These are phyloP conservation scores for Solanum infundibuliforme DNA, from an alignment of 257 asterid genomes.

Conservation along the genomic window DNA sequence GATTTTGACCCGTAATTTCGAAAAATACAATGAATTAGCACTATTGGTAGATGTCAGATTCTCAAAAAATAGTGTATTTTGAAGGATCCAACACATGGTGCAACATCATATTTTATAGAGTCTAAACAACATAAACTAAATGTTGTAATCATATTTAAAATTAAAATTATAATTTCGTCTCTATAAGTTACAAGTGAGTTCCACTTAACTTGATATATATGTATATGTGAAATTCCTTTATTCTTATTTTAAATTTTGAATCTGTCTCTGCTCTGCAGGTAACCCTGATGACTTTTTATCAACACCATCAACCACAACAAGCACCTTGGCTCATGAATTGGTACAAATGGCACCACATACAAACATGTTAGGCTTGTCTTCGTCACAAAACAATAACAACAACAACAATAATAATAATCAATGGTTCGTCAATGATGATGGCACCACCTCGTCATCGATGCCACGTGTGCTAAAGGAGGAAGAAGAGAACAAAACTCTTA, in stretches of 20 bases:
- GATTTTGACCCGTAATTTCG: neutral
- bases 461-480: conserved; percentile 44
- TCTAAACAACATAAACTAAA: neutral
- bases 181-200: neutral
- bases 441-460: conserved; percentile 10
- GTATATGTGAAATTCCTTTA: neutral
- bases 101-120: neutral
- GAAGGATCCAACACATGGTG: neutral
- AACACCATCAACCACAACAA: conserved; percentile 23
- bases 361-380: conserved; percentile 16
- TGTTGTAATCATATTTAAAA: neutral
- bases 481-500: conserved; percentile 18
- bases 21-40: too few relatives aligned
- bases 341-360: conserved; percentile 37
- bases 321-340: conserved; percentile 32
- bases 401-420: conserved; percentile 5
- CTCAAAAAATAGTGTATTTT: neutral
- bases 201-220: neutral
- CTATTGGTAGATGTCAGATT: neutral
- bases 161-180: neutral
- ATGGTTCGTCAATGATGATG: conserved; percentile 27
- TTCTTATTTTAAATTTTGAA: neutral
- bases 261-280: neutral
- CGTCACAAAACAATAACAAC: conserved; percentile 3
- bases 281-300: neutral